phyloP scores from a whole-genome alignment of 306 rosid species.

The Casuarina glauca region DNA sequence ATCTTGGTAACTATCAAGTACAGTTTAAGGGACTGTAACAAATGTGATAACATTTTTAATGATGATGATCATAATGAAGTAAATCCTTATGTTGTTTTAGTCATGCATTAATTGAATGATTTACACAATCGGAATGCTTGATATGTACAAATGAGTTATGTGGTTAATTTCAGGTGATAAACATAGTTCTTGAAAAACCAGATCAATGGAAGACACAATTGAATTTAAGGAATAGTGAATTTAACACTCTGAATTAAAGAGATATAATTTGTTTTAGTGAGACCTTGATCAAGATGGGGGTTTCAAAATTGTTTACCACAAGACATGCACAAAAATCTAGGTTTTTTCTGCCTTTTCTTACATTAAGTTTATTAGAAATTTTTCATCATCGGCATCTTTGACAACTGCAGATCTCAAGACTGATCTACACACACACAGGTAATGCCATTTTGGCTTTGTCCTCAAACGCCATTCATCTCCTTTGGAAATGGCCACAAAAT shows the following conservation, averaged over 20 bases:
- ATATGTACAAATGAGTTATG: neutral
- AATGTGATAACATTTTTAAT: neutral
- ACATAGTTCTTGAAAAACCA: neutral
- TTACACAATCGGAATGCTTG: neutral
- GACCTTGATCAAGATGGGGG: neutral
- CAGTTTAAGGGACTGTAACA: neutral
- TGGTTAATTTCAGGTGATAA: neutral
- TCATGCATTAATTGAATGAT: neutral
- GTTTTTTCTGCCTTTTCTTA: neutral
- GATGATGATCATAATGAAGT: neutral
- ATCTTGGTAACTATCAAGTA: neutral
- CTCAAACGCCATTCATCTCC: constrained; percentile 30
- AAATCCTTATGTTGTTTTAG: neutral
- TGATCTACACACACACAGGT: constrained; percentile 41
- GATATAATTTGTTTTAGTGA: neutral
- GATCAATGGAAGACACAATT: neutral
- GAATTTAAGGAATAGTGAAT: neutral
- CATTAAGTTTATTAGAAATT: neutral
- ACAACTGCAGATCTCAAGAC: constrained; percentile 36
- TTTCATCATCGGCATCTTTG: constrained; percentile 8
- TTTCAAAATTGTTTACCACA: neutral
- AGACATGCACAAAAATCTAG: neutral
- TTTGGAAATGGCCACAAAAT: constrained; percentile 48
- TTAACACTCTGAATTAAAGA: neutral
- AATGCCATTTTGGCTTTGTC: constrained; percentile 39